A percentile compares a stretch with the other conserved stretches of the same genome.
Evolutionary conservation across 805 yeast species (phyloP).

Genomic region (Pichia manshurica): DNA sequence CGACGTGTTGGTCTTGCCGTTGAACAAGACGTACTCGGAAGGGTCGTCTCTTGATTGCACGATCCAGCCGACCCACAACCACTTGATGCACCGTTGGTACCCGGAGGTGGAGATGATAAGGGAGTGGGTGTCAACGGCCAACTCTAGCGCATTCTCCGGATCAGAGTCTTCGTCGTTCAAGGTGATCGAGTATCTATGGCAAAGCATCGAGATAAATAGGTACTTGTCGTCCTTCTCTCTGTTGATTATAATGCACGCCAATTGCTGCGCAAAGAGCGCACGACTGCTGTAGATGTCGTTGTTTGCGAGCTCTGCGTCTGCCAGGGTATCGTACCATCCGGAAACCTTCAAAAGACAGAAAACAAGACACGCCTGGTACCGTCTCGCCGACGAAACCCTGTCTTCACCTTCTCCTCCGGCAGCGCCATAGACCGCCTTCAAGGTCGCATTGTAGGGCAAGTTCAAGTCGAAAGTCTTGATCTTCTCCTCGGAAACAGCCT

Average conservation of each 20-base stretch:
- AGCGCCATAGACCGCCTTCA: constrained; percentile 59
- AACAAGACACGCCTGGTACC: constrained; percentile 62
- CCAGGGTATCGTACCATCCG: constrained; percentile 66
- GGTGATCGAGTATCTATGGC: constrained; percentile 66
- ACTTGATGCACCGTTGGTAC: constrained; percentile 76
- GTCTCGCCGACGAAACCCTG: constrained; percentile 41
- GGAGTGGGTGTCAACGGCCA: constrained; percentile 82
- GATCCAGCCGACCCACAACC: constrained; percentile 95
- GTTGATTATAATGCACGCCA: constrained; percentile 70
- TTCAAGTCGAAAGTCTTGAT: constrained; percentile 54
- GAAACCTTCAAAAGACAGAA: constrained; percentile 72
- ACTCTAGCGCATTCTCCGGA: constrained; percentile 73
- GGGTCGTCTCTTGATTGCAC: constrained; percentile 69
- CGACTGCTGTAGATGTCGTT: constrained; percentile 56
- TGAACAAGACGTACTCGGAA: constrained; percentile 58
- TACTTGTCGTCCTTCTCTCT: constrained; percentile 50
- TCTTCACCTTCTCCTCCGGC: constrained; percentile 71
- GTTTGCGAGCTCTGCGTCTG: constrained; percentile 57
- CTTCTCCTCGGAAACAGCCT: constrained; percentile 43
- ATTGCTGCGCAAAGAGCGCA: constrained; percentile 63
- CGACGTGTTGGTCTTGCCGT: constrained; percentile 49
- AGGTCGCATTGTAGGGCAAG: constrained; percentile 51
- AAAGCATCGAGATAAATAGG: constrained; percentile 67
- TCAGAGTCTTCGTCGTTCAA: constrained; percentile 54
- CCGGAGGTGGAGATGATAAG: constrained; percentile 78